Percentiles rank a stretch among this genome's conserved stretches.
Evolutionary conservation across 352 stramenopile species (phyloP).

Genomic region (Phytophthora ramorum): DNA sequence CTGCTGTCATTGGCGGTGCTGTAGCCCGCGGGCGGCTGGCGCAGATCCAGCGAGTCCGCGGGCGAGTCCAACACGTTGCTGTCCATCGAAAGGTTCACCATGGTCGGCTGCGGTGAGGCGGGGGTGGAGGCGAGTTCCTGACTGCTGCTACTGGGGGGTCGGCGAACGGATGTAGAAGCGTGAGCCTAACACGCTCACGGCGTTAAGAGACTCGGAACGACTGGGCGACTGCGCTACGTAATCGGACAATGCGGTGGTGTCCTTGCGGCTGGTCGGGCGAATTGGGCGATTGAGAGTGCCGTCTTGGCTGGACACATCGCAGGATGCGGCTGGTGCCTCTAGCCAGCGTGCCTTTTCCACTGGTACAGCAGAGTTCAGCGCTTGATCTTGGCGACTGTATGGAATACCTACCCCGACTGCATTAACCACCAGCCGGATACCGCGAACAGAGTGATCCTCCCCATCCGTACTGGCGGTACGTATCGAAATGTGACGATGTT

Average conservation of each 20-base stretch:
- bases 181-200: neutral
- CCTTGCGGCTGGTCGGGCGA: constrained; percentile 15
- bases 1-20: constrained; percentile 38
- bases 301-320: constrained; percentile 16
- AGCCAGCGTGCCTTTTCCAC: constrained; percentile 25
- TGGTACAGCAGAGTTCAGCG: constrained; percentile 26
- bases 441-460: constrained; percentile 19
- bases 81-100: constrained; percentile 58
- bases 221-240: constrained; percentile 26
- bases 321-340: constrained; percentile 22
- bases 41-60: constrained; percentile 38
- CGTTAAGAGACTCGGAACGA: constrained; percentile 26
- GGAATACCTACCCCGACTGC: neutral
- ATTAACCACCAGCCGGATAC: constrained; percentile 22
- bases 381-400: constrained; percentile 19
- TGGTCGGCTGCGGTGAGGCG: constrained; percentile 21
- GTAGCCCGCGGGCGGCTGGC: constrained; percentile 30
- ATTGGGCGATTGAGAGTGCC: constrained; percentile 3
- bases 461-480: constrained; percentile 17
- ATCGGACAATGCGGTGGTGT: constrained; percentile 17
- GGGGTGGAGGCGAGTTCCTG: neutral
- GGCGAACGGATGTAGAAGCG: constrained; percentile 33
- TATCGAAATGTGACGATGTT: neutral
- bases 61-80: constrained; percentile 52
- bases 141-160: constrained; percentile 6